Percentiles rank a stretch among this genome's conserved stretches.
These are phyloP conservation scores for Daedalea quercina DNA, from an alignment of 768 basidiomycete species.

Conservation along the genomic window DNA sequence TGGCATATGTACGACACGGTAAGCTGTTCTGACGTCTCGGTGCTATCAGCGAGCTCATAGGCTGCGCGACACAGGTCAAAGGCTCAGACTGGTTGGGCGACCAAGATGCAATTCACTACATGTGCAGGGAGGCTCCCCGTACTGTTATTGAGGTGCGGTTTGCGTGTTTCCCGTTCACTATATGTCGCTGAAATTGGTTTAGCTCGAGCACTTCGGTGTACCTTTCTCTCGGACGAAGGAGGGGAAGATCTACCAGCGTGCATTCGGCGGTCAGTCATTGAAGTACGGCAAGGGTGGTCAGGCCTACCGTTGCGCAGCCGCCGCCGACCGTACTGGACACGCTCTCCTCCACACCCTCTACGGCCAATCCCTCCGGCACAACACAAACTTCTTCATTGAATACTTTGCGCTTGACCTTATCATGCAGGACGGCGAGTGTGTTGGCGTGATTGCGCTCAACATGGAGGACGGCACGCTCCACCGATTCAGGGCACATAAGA, in stretches of 20 bases:
- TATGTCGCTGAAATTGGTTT: background rate
- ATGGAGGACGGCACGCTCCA: constrained; percentile 99
- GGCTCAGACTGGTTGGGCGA: constrained; percentile 99
- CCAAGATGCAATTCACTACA: constrained; percentile 99
- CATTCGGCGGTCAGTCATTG: constrained; percentile 96
- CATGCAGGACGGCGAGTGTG: constrained; percentile 98
- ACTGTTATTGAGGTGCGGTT: constrained; percentile 79
- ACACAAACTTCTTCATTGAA: constrained; percentile 99
- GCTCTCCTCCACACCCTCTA: constrained; percentile 98
- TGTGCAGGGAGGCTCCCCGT: constrained; percentile 95
- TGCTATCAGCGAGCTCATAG: background rate
- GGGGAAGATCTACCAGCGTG: constrained; percentile 99
- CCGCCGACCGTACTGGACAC: constrained; percentile 97
- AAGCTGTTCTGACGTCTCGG: constrained; percentile 22
- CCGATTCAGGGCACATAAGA: constrained; percentile 97
- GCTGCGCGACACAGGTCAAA: constrained; percentile 61
- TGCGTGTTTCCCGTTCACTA: no score
- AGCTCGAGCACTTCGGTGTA: constrained; percentile 98
- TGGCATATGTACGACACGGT: constrained; percentile 99
- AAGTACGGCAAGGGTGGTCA: constrained; percentile 98
- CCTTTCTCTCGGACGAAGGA: constrained; percentile 98
- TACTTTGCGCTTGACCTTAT: constrained; percentile 99
- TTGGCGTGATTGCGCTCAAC: constrained; percentile 97
- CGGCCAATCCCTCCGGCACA: constrained; percentile 96
- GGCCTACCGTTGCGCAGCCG: constrained; percentile 97